These are phyloP conservation scores for Peronospora destructor DNA, from an alignment of 352 stramenopile species.

Conservation along the genomic window DNA sequence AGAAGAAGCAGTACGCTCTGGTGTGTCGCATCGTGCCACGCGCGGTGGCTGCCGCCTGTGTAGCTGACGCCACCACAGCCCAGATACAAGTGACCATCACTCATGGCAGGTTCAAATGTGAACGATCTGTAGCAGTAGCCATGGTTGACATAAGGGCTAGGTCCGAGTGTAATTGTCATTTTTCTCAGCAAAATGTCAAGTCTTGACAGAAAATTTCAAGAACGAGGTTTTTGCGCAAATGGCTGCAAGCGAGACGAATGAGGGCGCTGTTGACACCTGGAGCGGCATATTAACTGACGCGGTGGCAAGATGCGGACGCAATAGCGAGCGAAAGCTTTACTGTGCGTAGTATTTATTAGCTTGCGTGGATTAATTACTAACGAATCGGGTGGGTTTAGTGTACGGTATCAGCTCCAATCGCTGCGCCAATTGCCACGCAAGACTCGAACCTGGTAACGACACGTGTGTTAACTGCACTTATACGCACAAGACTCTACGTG, in stretches of 20 bases:
- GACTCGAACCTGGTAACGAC: constrained; percentile 27
- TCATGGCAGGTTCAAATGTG: constrained; percentile 19
- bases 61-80: constrained; percentile 44
- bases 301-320: constrained; percentile 43
- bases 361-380: not conserved
- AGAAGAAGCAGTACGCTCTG: constrained; percentile 47
- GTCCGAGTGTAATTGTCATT: no score
- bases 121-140: not conserved
- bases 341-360: constrained; percentile 20
- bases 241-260: constrained; percentile 7
- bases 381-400: constrained; percentile 27
- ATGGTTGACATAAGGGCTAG: not conserved
- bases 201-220: no score
- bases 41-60: constrained; percentile 20
- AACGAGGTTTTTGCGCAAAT: constrained; percentile 8
- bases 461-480: constrained; percentile 44
- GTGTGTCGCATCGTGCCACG: constrained; percentile 58
- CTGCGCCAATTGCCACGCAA: constrained; percentile 40
- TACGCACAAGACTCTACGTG: constrained; percentile 28
- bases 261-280: constrained; percentile 18
- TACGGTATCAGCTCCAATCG: constrained; percentile 53
- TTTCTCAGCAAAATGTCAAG: no score
- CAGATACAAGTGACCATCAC: constrained; percentile 58
- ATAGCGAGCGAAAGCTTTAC: constrained; percentile 44
- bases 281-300: constrained; percentile 33